A percentile compares a stretch with the other conserved stretches of the same genome.
These are phyloP conservation scores for Marsdenia floribunda DNA, from an alignment of 257 asterid genomes.

Conservation along the genomic window DNA sequence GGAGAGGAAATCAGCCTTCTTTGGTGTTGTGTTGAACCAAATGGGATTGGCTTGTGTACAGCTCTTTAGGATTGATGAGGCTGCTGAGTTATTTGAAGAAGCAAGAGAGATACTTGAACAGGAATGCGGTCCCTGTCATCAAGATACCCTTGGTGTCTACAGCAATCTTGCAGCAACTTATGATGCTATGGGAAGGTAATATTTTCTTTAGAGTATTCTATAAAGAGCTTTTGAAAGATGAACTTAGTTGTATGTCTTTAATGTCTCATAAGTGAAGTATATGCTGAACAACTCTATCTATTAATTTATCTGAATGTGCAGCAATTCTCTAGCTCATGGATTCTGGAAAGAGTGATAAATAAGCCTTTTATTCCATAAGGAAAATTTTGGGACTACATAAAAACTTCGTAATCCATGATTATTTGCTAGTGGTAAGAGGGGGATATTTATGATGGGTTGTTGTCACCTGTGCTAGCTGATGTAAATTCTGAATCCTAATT, in stretches of 20 bases:
- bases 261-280: not conserved
- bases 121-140: slow-evolving; percentile 92
- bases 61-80: slow-evolving; percentile 91
- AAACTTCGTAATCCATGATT: not conserved
- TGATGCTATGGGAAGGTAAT: slow-evolving; percentile 99
- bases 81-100: slow-evolving; percentile 96
- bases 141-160: slow-evolving; percentile 94
- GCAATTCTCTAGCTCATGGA: not conserved
- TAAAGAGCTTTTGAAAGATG: not conserved
- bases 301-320: slow-evolving; percentile 1
- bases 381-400: not conserved
- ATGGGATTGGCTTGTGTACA: slow-evolving; percentile 97
- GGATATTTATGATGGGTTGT: not conserved
- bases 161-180: slow-evolving; percentile 98
- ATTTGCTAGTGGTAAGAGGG: not conserved
- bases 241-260: too few species aligned
- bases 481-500: not conserved
- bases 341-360: not conserved
- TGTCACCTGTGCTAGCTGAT: not conserved
- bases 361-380: not conserved
- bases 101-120: slow-evolving; percentile 86
- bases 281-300: not conserved
- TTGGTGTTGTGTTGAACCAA: slow-evolving; percentile 93
- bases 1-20: slow-evolving; percentile 93
- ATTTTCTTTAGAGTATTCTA: not conserved